A percentile compares a stretch with the other conserved stretches of the same genome.
Evolutionary conservation across 2,329 filamentous ascomycete genomes (phyloP).

Genomic region (Pseudocercospora pini-densiflorae): DNA sequence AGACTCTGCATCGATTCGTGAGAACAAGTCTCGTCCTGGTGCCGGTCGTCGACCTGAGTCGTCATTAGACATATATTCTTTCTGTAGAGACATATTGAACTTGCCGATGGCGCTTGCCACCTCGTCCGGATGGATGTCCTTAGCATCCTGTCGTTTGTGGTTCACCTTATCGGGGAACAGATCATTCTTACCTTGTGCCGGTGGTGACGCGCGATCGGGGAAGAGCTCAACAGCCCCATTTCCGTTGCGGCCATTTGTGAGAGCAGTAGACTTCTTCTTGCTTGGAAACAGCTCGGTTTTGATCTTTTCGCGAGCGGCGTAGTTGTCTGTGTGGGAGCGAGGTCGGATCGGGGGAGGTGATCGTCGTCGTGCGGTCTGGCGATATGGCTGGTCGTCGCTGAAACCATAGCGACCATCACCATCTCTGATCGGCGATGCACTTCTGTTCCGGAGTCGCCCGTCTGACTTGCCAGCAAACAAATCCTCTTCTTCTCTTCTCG

Average conservation of each 20-base stretch:
- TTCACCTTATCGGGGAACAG: constrained; percentile 47
- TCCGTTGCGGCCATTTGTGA: constrained; percentile 21
- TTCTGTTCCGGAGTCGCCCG: constrained; percentile 61
- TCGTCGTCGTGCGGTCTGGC: constrained; percentile 48
- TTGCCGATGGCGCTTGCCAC: constrained; percentile 32
- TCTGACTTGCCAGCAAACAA: constrained; percentile 39
- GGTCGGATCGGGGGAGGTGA: constrained; percentile 44
- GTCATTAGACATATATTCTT: constrained; percentile 19
- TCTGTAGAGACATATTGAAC: constrained; percentile 30
- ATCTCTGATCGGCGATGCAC: constrained; percentile 60
- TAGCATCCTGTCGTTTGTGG: constrained; percentile 50
- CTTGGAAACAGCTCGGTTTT: constrained; percentile 48
- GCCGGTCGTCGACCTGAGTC: constrained; percentile 22
- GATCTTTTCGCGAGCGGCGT: constrained; percentile 31
- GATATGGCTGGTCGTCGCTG: constrained; percentile 53
- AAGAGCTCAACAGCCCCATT: constrained; percentile 31
- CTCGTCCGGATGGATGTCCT: constrained; percentile 39
- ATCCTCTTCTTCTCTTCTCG: constrained; percentile 34
- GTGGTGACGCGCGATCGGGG: constrained; percentile 30
- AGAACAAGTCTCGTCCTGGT: constrained; percentile 25
- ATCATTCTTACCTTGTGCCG: constrained; percentile 30
- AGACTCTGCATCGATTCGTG: constrained; percentile 26
- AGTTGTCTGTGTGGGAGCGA: constrained; percentile 30
- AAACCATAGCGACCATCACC: constrained; percentile 56
- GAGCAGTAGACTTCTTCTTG: constrained; percentile 27